Conservation (phyloP, 208 protist species). For the Plasmodiophora brassicae region DNA sequence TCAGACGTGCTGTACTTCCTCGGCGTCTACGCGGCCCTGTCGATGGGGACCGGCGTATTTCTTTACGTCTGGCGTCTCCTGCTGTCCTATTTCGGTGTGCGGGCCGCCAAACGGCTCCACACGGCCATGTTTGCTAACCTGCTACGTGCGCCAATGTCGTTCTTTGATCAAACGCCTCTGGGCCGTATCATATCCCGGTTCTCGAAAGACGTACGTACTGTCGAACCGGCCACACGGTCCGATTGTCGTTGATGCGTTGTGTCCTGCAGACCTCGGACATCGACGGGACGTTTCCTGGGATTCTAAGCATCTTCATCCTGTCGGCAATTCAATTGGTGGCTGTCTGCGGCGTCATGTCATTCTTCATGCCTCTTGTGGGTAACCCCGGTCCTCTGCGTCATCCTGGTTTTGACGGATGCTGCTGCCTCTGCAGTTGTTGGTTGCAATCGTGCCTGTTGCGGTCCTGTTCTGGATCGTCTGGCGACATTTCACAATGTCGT, state of each 20-base stretch:
- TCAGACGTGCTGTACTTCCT: background rate
- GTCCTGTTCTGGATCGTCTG: constrained; percentile 44
- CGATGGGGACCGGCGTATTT: background rate
- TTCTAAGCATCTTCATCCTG: background rate
- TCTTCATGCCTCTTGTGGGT: background rate
- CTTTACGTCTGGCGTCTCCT: background rate
- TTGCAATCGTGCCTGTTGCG: background rate
- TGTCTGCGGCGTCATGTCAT: background rate
- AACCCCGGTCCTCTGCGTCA: too few species aligned
- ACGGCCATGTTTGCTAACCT: constrained; percentile 49
- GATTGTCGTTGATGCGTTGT: background rate
- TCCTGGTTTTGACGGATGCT: too few species aligned
- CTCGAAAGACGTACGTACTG: constrained; percentile 71
- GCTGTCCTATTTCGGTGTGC: background rate
- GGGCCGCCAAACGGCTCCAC: constrained; percentile 39
- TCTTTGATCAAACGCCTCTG: constrained; percentile 85
- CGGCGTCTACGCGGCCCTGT: background rate
- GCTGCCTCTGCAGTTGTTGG: background rate
- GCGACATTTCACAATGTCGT: constrained; percentile 8
- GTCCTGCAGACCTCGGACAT: background rate
- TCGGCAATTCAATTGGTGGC: background rate
- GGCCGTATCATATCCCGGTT: constrained; percentile 90
- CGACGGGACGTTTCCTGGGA: background rate
- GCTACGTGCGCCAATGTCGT: constrained; percentile 59
- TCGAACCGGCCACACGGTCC: constrained; percentile 17